A percentile compares a stretch with the other conserved stretches of the same genome.
Conservation (phyloP, 306 rosid genomes). For the Vachellia collinsii region DNA sequence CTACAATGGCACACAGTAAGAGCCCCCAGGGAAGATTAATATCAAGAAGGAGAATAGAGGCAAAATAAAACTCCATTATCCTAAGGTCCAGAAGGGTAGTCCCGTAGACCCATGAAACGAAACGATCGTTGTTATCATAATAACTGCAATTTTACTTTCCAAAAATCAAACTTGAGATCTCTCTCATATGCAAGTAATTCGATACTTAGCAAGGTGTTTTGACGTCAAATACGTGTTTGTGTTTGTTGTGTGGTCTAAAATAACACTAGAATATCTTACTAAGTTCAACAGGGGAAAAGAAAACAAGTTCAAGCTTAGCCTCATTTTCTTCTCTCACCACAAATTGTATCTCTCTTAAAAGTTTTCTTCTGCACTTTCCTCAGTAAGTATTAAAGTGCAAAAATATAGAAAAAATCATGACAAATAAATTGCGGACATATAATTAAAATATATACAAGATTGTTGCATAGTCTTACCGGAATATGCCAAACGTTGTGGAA, state of each 20-base stretch:
- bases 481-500: slow-evolving; percentile 68
- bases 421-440: slow-evolving; percentile 5
- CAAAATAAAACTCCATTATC: slow-evolving; percentile 4
- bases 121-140: not conserved
- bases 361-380: not conserved
- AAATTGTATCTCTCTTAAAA: not conserved
- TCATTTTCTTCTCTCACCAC: not conserved
- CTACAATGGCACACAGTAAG: slow-evolving; percentile 49
- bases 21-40: slow-evolving; percentile 18
- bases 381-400: not conserved
- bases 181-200: slow-evolving; percentile 19
- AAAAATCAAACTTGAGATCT: slow-evolving; percentile 24
- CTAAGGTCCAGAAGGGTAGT: slow-evolving; percentile 22
- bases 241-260: not conserved
- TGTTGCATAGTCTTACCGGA: slow-evolving; percentile 56
- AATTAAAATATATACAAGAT: not conserved
- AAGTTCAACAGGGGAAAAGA: slow-evolving; percentile 20
- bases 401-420: slow-evolving; percentile 3
- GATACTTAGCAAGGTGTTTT: slow-evolving; percentile 13
- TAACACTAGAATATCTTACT: not conserved
- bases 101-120: not conserved
- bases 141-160: not conserved
- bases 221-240: slow-evolving; percentile 1
- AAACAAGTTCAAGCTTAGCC: not conserved
- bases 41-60: slow-evolving; percentile 10